Evolutionary conservation across 495 filamentous ascomycete genomes (phyloP), one percentile per base, ranked within the genome.

Genomic region (Schizothecium vesticola): DNA sequence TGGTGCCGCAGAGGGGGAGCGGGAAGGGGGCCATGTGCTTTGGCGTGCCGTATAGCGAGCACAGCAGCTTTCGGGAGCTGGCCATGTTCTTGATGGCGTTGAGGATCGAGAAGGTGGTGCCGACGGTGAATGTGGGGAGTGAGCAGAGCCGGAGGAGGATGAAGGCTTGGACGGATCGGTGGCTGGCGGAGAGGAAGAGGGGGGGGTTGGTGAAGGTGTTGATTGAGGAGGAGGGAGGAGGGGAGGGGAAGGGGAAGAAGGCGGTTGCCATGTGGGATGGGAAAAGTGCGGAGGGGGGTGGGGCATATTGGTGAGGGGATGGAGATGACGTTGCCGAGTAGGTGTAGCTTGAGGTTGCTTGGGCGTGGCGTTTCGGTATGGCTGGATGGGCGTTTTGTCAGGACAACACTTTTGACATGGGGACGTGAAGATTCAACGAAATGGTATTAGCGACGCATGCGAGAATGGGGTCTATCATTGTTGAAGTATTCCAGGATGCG

Each of bases 41-140:
- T 70, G 92, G 90, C 13, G 95, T 98, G 24, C 95, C 95, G 56
- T 99, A 99, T 74, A 92, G 89, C 63, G 95, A 99, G 80, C 95
- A 99, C 72, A 94, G 91, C 76, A 92, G 89, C 57, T 99, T 99
- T 74, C 82, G 95, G 23, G 95, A 99, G 83, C 77, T 99, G 76
- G 93, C 92, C 3, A 89, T 97, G 86, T 98, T 99, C 73, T 89
- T 92, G 70, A 95, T 94, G 80, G 88, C 88, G 64, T 76, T 99
- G 78, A 79, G 91, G 61, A 94, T 98, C 66, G 93, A 93, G 63
- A 90, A 88, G 78, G 85, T 99, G 3, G 89, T 99, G 21, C 95
- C 95, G 3, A 99, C 95, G 6, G 95, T 99, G 0, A 97, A 98
- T 78, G 91, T 97, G 16, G 93, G 92, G 21, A 85, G 79, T 63